Evolutionary conservation across 106 monocot genomes (phyloP).

Genomic region (Acorus gramineus): DNA sequence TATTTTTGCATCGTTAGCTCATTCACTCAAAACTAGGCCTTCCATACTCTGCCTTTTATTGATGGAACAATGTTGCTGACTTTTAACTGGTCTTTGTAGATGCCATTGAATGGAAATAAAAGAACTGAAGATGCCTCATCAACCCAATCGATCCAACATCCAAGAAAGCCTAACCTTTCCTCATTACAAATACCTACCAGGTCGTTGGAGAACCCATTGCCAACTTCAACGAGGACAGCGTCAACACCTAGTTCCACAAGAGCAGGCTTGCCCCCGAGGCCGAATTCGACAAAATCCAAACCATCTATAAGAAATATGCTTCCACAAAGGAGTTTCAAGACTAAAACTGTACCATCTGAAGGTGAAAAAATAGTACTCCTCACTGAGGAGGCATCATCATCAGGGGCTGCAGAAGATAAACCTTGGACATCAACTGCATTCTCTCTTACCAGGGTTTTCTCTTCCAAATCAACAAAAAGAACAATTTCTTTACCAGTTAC

Average conservation of each 20-base stretch:
- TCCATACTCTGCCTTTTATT: no score
- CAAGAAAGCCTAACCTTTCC: slow-evolving; percentile 48
- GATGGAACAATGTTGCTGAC: no score
- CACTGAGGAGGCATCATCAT: slow-evolving; percentile 28
- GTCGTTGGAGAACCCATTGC: slow-evolving; percentile 32
- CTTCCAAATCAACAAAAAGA: no score
- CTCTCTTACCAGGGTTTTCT: slow-evolving; percentile 17
- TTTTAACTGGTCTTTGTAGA: no score
- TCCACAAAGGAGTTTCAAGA: slow-evolving; percentile 49
- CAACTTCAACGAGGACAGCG: slow-evolving; percentile 27
- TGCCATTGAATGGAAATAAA: no score
- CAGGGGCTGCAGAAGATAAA: slow-evolving; percentile 45
- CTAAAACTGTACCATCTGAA: slow-evolving; percentile 31
- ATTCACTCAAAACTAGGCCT: no score
- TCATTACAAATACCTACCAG: slow-evolving; percentile 67
- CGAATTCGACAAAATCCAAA: slow-evolving; percentile 58
- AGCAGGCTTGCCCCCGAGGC: slow-evolving; percentile 79
- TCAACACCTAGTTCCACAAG: slow-evolving; percentile 50
- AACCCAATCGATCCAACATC: slow-evolving; percentile 10
- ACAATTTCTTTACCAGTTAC: no score
- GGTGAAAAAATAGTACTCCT: slow-evolving; percentile 59
- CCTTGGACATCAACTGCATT: slow-evolving; percentile 38
- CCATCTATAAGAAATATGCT: slow-evolving; percentile 33
- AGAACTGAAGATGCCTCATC: no score
- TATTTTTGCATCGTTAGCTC: no score